Percentiles rank a stretch among this genome's conserved stretches.
phyloP scores from a whole-genome alignment of 2,329 filamentous ascomycete genomes.

The Colletotrichum orbiculare region DNA sequence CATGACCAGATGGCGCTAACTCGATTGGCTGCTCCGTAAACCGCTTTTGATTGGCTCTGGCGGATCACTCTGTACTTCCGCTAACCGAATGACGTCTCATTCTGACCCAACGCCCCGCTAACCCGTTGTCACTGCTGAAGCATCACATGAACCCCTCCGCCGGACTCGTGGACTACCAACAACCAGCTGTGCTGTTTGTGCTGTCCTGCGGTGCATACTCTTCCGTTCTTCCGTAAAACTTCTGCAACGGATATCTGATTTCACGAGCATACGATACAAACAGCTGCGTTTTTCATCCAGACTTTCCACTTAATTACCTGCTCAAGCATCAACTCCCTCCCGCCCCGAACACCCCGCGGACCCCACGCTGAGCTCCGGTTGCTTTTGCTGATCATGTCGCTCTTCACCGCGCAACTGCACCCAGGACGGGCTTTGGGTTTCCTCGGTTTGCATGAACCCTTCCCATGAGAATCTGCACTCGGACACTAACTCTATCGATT shows the following conservation, averaged over 20 bases:
- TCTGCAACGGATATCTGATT: neutral
- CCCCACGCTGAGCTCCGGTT: conserved; percentile 30
- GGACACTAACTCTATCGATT: conserved; percentile 34
- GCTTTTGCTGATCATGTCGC: conserved; percentile 50
- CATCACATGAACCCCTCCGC: conserved; percentile 37
- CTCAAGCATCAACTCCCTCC: conserved; percentile 6
- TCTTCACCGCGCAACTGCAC: conserved; percentile 71
- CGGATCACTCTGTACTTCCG: neutral
- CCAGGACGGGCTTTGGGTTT: conserved; percentile 76
- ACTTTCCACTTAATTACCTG: neutral
- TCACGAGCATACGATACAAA: conserved; percentile 3
- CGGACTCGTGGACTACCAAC: conserved; percentile 26
- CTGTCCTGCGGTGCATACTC: conserved; percentile 3
- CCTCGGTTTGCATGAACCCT: conserved; percentile 50
- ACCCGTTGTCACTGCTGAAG: conserved; percentile 31
- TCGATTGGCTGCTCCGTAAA: neutral
- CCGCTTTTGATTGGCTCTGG: neutral
- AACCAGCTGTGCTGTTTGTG: conserved; percentile 1
- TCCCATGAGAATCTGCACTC: conserved; percentile 34
- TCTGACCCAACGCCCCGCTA: conserved; percentile 33
- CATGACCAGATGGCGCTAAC: conserved; percentile 7
- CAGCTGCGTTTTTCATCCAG: neutral
- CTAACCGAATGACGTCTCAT: conserved; percentile 31
- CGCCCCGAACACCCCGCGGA: conserved; percentile 30
- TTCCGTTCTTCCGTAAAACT: neutral